Evolutionary conservation across 306 rosid species (phyloP), one percentile per base, ranked within the genome.

Genomic region (Begonia fuchsioides): DNA sequence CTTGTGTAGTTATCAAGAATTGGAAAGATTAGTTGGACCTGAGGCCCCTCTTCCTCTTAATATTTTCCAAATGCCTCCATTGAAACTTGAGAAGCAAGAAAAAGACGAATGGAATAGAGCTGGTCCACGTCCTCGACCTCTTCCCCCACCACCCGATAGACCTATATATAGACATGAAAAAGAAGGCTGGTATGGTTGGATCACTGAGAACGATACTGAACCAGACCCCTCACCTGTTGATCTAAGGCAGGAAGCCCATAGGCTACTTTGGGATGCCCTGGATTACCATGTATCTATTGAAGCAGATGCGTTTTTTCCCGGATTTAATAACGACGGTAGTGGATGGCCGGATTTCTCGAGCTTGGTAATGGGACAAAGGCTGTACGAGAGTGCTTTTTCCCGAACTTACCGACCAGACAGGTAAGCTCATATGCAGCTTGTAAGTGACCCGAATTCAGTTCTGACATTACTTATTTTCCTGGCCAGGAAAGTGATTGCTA

Each of bases 181-280:
- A 45, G 94, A 82, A 73, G 98, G 96, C 38, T 90, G 98, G 98
- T 90, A 90, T 65, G 96, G 83, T 59, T 90, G 98, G 96, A 90
- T 90, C 61, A 82, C 81, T 11, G 94, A 81, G 78, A 72, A 69
- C 17, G 86, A 79, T 16, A 71, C 55, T 7, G 94, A 90, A 61
- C 98, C 98, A 12, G 77, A 71, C 41, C 83, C 90, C 63, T 75
- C 93, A 17, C 78, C 87, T 16, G 45, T 79, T 72, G 95, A 85
- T 68, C 65, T 79, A 64, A 82, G 98, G 64, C 67, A 68, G 74
- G 77, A 75, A 68, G 95, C 96, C 6, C 96, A 85, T 68, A 75
- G 94, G 66, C 71, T 90, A 52, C 75, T 90, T 49, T 85, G 95
- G 96, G 98, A 90, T 61, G 96, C 98, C 3, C 87, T 90, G 58